Base-by-base conservation (phyloP, 169 alveolate species). In the Eimeria maxima region DNA sequence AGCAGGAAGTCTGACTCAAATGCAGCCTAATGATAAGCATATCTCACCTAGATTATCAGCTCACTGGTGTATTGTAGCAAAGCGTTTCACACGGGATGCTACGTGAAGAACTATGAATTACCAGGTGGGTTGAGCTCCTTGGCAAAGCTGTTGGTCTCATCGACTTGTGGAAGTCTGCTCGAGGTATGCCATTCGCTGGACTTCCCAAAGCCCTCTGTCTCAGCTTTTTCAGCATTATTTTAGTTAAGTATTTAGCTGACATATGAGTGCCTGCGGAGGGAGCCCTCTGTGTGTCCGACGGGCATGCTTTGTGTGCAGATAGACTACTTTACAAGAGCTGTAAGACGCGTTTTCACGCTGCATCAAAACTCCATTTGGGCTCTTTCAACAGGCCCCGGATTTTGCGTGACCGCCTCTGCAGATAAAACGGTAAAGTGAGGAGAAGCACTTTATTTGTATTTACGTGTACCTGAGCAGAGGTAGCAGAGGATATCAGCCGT, bases 361-460 rank as follows among this genome's bases (percentile, higher is more conserved):
- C 99, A 98, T 92, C 98, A 98, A 47, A 97, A 97, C 47, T 98
- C 99, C 10, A 98, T 98, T 55, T 92, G 97, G 83, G 97, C 99
- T 10, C 95, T 98, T 16, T 95, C 98, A n/a, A 98, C 98, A 50
- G 97, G 97, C 94, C 99, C 98, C 78, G 99, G 99, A 20, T 98
- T 98, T 93, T 98, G 99, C 95, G 98, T 98, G 8, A 98, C 99
- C 24, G 99, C 99, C 0, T 96, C 98, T 84, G 98, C 97, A 89
- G 99, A 98, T 96, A 95, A 97, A 33, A 97, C 94, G 83, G 88
- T 98, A 33, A 97, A 98, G 97, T 93, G 78, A 73, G 95, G 50
- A 73, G 10, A n/a, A 33, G 53, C 42, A 13, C 6, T 6, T 3
- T 86, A 44, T 14, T 11, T 33, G 22, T 33, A 29, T 33, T 22